These are phyloP conservation scores for Polytolypa hystricis DNA, from an alignment of 2,329 filamentous ascomycete species.

Conservation along the genomic window DNA sequence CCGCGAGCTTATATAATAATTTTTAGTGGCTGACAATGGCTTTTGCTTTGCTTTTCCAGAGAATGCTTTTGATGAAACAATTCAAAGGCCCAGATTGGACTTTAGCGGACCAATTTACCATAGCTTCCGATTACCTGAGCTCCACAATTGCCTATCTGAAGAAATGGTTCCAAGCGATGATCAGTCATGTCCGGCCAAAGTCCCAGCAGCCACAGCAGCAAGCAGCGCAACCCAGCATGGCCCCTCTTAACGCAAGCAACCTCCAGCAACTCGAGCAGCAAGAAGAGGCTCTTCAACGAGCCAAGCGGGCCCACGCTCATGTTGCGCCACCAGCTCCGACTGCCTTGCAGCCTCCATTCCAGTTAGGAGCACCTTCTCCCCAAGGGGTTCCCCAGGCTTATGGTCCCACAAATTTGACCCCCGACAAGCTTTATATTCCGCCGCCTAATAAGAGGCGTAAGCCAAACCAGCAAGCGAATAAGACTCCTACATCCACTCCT, in stretches of 20 bases:
- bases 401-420: conserved; percentile 40
- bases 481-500: conserved; percentile 12
- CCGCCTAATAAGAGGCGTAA: conserved; percentile 47
- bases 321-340: conserved; percentile 39
- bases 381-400: conserved; percentile 48
- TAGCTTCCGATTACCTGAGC: conserved; percentile 29
- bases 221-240: conserved; percentile 15
- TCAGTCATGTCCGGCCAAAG: conserved; percentile 11
- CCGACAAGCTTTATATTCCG: conserved; percentile 48
- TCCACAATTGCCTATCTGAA: conserved; percentile 28
- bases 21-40: background rate
- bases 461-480: conserved; percentile 34
- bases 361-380: conserved; percentile 40
- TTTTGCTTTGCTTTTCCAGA: conserved; percentile 17
- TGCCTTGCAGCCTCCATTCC: conserved; percentile 42
- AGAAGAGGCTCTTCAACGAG: conserved; percentile 31
- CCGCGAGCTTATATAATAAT: conserved; percentile 10
- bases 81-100: conserved; percentile 33
- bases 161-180: conserved; percentile 31
- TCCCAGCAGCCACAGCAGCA: conserved; percentile 20
- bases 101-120: conserved; percentile 35
- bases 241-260: conserved; percentile 35
- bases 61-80: conserved; percentile 36
- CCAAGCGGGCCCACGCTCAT: conserved; percentile 28
- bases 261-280: conserved; percentile 38